phyloP scores from a whole-genome alignment of 2,329 filamentous ascomycete genomes.

The Penicillium crustosum region DNA sequence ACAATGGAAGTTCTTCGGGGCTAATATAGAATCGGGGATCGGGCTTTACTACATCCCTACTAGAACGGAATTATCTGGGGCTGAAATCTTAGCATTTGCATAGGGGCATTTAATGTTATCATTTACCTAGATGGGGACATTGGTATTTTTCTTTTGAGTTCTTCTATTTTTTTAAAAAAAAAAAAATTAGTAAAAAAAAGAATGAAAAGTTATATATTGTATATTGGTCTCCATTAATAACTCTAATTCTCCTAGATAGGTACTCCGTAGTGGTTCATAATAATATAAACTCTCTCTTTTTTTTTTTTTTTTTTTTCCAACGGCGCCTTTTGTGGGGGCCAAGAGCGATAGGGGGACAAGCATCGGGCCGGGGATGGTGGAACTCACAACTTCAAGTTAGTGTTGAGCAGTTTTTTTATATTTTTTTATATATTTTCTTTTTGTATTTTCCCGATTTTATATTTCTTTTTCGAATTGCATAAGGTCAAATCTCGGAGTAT shows the following conservation, averaged over 20 bases:
- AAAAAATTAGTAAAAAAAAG: not conserved
- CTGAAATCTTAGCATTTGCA: not conserved
- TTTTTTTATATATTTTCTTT: not conserved
- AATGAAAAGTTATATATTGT: not conserved
- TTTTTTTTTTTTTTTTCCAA: constrained; percentile 6
- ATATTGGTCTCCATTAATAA: not conserved
- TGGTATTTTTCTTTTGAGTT: not conserved
- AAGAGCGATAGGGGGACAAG: constrained; percentile 12
- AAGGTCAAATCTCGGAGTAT: not conserved
- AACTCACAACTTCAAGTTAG: not conserved
- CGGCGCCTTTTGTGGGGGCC: constrained; percentile 25
- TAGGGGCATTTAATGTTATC: not conserved
- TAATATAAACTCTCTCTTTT: not conserved
- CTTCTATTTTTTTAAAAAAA: not conserved
- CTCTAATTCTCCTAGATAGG: constrained; percentile 1
- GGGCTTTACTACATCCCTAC: not conserved
- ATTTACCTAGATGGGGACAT: not conserved
- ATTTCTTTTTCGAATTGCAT: not conserved
- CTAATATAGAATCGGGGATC: not conserved
- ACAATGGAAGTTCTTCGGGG: not conserved
- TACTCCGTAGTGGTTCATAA: not conserved
- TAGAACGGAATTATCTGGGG: not conserved
- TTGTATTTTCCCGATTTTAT: not conserved
- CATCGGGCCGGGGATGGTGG: constrained; percentile 9
- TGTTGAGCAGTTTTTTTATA: not conserved